Base-by-base conservation (phyloP, 306 rosid genomes). In the Cyamopsis tetragonoloba region DNA sequence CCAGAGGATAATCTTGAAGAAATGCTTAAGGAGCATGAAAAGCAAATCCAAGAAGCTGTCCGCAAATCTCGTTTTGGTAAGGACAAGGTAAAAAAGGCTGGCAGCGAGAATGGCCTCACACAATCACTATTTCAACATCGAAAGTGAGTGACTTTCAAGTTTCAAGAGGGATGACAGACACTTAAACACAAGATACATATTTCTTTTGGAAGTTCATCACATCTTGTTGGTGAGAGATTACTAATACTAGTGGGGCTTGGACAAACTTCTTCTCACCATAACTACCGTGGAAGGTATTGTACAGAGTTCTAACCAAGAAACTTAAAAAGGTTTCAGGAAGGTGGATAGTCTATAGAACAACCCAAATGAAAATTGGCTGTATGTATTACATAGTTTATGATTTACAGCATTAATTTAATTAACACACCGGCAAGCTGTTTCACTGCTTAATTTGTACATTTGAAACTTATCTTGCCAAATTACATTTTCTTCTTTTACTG, bases 21-120 rank as follows among this genome's bases (percentile, higher is more conserved):
- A 66, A 83, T 88, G 89, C 85, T 88, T 12, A 88, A 83, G 82
- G 87, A 88, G 77, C 93, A 88, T 4, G 95, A 91, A 78, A 85
- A 75, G 75, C 86, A 86, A 83, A 85, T 88, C 69, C 95, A 85
- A 68, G 71, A 69, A 15, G 91, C 91, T 7, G 85, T 85, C 11
- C 89, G 95, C 54, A 91, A 88, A 83, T 89, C 88, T 72, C 83
- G 85, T 32, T n/a, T 77, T 13, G 88, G 82, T 51, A 91, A 86
- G 81, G 72, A 57, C 62, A 82, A 68, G 76, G n/a, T 54, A 42
- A 81, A 80, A 37, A 83, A 72, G 69, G 59, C 68, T 1, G 43
- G 28, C 5, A 13, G 42, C 27, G 87, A 75, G 49, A 83, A 67
- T 47, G 80, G 79, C 62, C 87, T 77, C 62, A 76, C 85, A 0